Evolutionary conservation across 192 early-diverging fungal species (phyloP).

Genomic region (Podila epicladia): DNA sequence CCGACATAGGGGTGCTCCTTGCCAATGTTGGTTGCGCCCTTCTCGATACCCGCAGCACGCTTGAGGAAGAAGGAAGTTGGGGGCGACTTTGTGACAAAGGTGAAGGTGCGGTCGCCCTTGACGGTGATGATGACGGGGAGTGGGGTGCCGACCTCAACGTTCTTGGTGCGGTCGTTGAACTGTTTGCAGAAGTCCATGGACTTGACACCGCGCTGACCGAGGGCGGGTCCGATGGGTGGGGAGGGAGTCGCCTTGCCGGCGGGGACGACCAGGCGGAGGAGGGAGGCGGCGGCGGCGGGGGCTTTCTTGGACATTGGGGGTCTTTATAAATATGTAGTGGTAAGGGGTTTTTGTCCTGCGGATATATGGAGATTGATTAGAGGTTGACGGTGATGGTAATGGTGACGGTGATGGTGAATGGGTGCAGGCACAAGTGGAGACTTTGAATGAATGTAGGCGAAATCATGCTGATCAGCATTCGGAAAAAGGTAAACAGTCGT

Average conservation of each 20-base stretch:
- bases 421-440: too few species aligned
- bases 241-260: conserved; percentile 95
- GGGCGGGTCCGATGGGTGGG: conserved; percentile 93
- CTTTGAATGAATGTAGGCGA: too few species aligned
- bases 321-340: not conserved
- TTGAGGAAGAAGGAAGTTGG: conserved; percentile 90
- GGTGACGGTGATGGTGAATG: too few species aligned
- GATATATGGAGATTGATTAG: too few species aligned
- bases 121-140: conserved; percentile 86
- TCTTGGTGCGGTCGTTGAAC: conserved; percentile 96
- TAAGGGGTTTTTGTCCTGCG: not conserved
- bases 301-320: conserved; percentile 49
- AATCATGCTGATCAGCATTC: too few species aligned
- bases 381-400: too few species aligned
- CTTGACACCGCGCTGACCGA: conserved; percentile 97
- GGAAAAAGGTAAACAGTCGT: too few species aligned
- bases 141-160: conserved; percentile 81
- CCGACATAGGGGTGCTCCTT: conserved; percentile 73
- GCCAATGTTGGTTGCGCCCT: conserved; percentile 85
- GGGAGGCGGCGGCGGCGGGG: conserved; percentile 44
- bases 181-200: conserved; percentile 99
- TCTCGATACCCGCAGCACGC: conserved; percentile 87
- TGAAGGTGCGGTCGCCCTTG: conserved; percentile 92
- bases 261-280: conserved; percentile 79
- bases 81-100: conserved; percentile 88